Percentiles rank a stretch among this genome's conserved stretches.
phyloP scores from a whole-genome alignment of 1,284 basidiomycete genomes.

The Wolfiporia cocos region DNA sequence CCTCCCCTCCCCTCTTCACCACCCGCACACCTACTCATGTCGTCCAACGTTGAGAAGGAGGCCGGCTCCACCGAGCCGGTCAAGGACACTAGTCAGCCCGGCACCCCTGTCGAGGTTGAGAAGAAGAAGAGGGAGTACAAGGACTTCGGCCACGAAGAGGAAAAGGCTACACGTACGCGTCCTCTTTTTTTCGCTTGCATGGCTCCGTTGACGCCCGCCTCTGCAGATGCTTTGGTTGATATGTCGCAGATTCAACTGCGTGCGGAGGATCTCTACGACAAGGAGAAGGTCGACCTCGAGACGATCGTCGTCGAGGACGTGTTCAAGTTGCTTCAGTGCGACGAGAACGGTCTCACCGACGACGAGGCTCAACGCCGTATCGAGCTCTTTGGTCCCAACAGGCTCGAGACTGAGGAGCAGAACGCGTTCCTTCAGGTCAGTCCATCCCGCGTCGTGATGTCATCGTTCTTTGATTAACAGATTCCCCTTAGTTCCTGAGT shows the following conservation, averaged over 20 bases:
- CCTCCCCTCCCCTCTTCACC: slow-evolving; percentile 7
- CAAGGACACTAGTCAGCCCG: slow-evolving; percentile 16
- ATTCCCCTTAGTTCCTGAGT: slow-evolving; percentile 69
- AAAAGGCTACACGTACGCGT: slow-evolving; percentile 64
- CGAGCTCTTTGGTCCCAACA: slow-evolving; percentile 96
- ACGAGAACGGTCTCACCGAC: slow-evolving; percentile 70
- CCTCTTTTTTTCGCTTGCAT: slow-evolving; percentile 7
- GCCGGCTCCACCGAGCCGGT: slow-evolving; percentile 24
- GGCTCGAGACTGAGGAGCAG: slow-evolving; percentile 86
- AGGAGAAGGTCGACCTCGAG: slow-evolving; percentile 98
- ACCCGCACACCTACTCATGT: slow-evolving; percentile 19
- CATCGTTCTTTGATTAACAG: slow-evolving; percentile 21
- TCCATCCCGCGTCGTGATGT: slow-evolving; percentile 2
- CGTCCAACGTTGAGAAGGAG: slow-evolving; percentile 27
- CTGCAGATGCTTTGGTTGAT: slow-evolving; percentile 77
- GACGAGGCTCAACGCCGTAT: slow-evolving; percentile 83
- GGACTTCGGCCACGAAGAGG: slow-evolving; percentile 79
- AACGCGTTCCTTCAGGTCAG: slow-evolving; percentile 79
- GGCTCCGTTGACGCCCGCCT: slow-evolving; percentile 9
- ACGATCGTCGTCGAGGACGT: slow-evolving; percentile 96
- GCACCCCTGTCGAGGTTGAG: slow-evolving; percentile 25
- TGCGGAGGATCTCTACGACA: slow-evolving; percentile 94
- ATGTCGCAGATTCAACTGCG: slow-evolving; percentile 88
- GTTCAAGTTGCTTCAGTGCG: slow-evolving; percentile 91
- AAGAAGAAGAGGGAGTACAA: slow-evolving; percentile 89